These are phyloP conservation scores for Chrysoporthe deuterocubensis DNA, from an alignment of 2,329 filamentous ascomycete genomes.

Conservation along the genomic window DNA sequence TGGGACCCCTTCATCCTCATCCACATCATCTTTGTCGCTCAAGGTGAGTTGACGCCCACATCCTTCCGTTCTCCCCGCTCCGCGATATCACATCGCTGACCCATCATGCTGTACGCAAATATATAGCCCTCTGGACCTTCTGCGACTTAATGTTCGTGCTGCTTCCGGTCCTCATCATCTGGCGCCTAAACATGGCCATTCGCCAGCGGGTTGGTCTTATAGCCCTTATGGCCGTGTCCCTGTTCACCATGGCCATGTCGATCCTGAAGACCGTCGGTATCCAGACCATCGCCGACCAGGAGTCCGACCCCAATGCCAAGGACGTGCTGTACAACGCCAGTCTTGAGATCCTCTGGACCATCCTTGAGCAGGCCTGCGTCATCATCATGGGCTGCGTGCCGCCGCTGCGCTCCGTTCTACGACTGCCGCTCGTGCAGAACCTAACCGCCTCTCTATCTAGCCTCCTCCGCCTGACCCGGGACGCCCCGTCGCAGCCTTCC, in stretches of 20 bases:
- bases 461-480: no score
- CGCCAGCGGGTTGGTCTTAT: slow-evolving; percentile 20
- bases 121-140: slow-evolving; percentile 13
- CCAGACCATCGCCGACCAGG: no score
- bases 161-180: slow-evolving; percentile 30
- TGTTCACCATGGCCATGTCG: slow-evolving; percentile 22
- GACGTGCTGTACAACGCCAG: not conserved
- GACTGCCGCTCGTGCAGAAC: not conserved
- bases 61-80: not conserved
- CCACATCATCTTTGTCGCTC: no score
- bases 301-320: not conserved
- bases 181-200: slow-evolving; percentile 30
- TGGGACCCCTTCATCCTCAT: no score
- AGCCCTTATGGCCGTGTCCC: slow-evolving; percentile 19
- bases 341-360: not conserved
- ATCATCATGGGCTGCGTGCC: slow-evolving; percentile 9
- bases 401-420: not conserved
- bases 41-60: no score
- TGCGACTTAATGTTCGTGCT: slow-evolving; percentile 30
- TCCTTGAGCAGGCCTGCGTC: not conserved
- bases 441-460: no score
- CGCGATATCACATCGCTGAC: slow-evolving; percentile 1
- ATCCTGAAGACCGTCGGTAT: slow-evolving; percentile 18
- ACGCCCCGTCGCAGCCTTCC: no score
- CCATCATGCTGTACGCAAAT: no score